Evolutionary conservation across 1,284 basidiomycete genomes (phyloP).

Genomic region (Ganoderma boninense): DNA sequence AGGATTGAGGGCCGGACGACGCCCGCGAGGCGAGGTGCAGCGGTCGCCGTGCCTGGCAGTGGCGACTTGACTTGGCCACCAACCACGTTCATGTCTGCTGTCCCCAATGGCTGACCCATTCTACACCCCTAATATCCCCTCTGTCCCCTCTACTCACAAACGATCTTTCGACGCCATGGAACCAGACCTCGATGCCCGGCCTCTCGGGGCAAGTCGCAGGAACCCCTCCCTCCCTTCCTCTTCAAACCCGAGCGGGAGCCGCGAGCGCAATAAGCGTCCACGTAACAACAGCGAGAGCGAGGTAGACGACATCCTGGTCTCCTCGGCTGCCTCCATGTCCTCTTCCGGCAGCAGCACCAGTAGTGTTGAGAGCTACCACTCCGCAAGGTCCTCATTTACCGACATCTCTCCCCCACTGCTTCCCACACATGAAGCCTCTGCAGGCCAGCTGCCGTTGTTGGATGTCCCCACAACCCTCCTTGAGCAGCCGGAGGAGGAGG

Average conservation of each 20-base stretch:
- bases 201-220: conserved; percentile 13
- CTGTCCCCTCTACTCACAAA: conserved; percentile 23
- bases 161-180: conserved; percentile 29
- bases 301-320: conserved; percentile 24
- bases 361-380: conserved; percentile 30
- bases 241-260: conserved; percentile 10
- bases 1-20: not conserved
- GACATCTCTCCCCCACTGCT: conserved; percentile 9
- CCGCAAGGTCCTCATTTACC: conserved; percentile 24
- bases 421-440: conserved; percentile 3
- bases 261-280: conserved; percentile 31
- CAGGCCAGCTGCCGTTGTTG: conserved; percentile 5
- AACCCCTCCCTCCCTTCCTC: conserved; percentile 11
- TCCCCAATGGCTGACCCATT: conserved; percentile 22
- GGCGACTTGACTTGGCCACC: conserved; percentile 4
- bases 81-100: conserved; percentile 12
- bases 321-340: conserved; percentile 21
- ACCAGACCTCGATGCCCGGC: conserved; percentile 16
- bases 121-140: not conserved
- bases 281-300: conserved; percentile 29
- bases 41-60: not conserved
- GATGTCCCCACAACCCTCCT: not conserved
- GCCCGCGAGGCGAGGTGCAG: not conserved
- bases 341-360: conserved; percentile 24
- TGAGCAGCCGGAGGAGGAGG: not conserved